These are phyloP conservation scores for Volutella citrinella DNA, from an alignment of 2,329 filamentous ascomycete genomes.

Conservation along the genomic window DNA sequence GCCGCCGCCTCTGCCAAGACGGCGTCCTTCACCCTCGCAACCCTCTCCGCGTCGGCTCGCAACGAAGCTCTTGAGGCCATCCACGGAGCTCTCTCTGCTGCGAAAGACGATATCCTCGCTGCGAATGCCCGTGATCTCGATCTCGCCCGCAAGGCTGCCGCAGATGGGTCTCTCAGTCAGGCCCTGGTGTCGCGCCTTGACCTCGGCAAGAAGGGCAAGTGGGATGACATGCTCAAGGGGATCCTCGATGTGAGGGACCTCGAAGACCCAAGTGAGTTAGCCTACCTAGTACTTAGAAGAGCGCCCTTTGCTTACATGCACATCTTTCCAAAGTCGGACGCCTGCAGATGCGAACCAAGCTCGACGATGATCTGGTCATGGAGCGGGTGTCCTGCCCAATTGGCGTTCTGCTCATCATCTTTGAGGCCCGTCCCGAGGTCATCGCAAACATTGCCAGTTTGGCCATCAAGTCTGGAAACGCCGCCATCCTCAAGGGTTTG, in stretches of 20 bases:
- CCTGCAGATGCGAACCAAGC: conserved; percentile 75
- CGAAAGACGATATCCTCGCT: conserved; percentile 73
- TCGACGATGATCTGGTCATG: conserved; percentile 82
- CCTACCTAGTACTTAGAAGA: too few relatives aligned
- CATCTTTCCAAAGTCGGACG: conserved; percentile 64
- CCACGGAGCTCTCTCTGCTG: conserved; percentile 68
- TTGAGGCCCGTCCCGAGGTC: conserved; percentile 95
- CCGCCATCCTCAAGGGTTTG: conserved; percentile 94
- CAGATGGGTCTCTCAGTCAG: conserved; percentile 71
- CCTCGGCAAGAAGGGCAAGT: conserved; percentile 83
- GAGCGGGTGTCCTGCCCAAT: conserved; percentile 93
- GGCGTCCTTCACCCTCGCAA: conserved; percentile 80
- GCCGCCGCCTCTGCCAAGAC: conserved; percentile 75
- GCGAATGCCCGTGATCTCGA: conserved; percentile 85
- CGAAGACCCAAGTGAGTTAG: conserved; percentile 73
- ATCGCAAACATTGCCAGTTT: conserved; percentile 97
- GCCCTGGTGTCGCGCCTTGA: conserved; percentile 88
- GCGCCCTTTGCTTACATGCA: not conserved
- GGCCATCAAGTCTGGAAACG: conserved; percentile 95
- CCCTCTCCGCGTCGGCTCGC: conserved; percentile 70
- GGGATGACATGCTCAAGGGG: conserved; percentile 95
- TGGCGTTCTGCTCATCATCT: conserved; percentile 96
- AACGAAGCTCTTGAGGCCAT: conserved; percentile 85
- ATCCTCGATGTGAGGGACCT: conserved; percentile 84
- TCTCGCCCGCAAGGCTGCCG: conserved; percentile 68